Conservation (phyloP, 805 yeast genomes). For the Candida germanica region DNA sequence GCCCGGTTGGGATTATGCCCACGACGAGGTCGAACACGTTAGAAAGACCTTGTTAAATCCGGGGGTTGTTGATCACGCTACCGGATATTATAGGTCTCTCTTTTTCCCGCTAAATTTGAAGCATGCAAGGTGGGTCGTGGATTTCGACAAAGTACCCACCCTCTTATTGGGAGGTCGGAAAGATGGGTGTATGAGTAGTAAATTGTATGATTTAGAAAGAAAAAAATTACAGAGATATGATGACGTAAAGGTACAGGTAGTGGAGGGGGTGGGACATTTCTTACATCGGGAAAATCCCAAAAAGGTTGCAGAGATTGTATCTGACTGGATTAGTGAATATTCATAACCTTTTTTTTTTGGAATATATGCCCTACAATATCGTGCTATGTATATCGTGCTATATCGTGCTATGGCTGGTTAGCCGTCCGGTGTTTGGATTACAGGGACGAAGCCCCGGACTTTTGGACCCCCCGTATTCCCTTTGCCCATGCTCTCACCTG, state of each 20-base stretch:
- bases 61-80: constrained; percentile 29
- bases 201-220: constrained; percentile 24
- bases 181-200: constrained; percentile 38
- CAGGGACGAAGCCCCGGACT: no score
- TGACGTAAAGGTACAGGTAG: constrained; percentile 13
- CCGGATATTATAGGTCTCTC: constrained; percentile 38
- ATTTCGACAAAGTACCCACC: constrained; percentile 35
- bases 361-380: no score
- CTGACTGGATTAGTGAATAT: constrained; percentile 26
- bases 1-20: constrained; percentile 33
- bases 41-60: constrained; percentile 23
- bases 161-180: constrained; percentile 33
- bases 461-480: constrained; percentile 24
- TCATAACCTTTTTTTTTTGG: no score
- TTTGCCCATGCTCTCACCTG: constrained; percentile 43
- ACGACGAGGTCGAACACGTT: constrained; percentile 24
- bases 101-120: constrained; percentile 19
- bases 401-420: no score
- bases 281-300: constrained; percentile 38
- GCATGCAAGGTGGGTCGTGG: constrained; percentile 23
- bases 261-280: constrained; percentile 31
- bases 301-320: constrained; percentile 21
- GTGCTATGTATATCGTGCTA: no score
- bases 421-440: no score
- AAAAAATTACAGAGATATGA: constrained; percentile 15